Conservation (phyloP, 1,284 basidiomycete species). For the Marasmius oreades region DNA sequence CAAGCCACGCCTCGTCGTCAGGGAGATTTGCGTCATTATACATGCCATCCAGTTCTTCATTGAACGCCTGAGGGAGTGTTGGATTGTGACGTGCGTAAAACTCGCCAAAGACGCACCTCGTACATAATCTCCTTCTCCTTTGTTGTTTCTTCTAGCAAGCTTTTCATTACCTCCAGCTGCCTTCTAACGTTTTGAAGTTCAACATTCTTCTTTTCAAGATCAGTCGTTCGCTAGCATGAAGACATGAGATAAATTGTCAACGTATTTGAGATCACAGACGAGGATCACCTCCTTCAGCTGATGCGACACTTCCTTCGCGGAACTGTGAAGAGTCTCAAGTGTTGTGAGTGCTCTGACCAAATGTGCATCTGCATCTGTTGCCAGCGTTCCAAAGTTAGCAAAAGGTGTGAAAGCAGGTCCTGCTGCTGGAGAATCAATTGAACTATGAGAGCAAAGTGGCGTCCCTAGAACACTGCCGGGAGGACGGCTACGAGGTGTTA, state of each 20-base stretch:
- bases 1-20: conserved; percentile 73
- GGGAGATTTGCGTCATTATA: conserved; percentile 78
- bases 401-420: conserved; percentile 22
- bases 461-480: conserved; percentile 21
- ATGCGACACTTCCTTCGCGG: conserved; percentile 44
- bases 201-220: conserved; percentile 56
- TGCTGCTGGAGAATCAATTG: conserved; percentile 9
- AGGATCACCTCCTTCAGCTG: conserved; percentile 61
- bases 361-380: conserved; percentile 55
- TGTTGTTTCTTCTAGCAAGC: conserved; percentile 70
- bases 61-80: conserved; percentile 67
- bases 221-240: conserved; percentile 44
- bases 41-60: conserved; percentile 88
- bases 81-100: background rate
- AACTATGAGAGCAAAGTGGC: conserved; percentile 10
- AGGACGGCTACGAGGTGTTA: conserved; percentile 42
- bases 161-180: conserved; percentile 75
- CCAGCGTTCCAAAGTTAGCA: conserved; percentile 43
- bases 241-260: conserved; percentile 8
- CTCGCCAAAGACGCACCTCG: conserved; percentile 50
- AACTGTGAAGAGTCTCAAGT: conserved; percentile 49
- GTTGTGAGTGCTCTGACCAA: conserved; percentile 47
- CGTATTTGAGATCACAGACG: conserved; percentile 14
- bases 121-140: conserved; percentile 89
- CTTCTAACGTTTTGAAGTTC: conserved; percentile 69